phyloP scores from a whole-genome alignment of 345 rosid species.

The Populus ilicifolia region DNA sequence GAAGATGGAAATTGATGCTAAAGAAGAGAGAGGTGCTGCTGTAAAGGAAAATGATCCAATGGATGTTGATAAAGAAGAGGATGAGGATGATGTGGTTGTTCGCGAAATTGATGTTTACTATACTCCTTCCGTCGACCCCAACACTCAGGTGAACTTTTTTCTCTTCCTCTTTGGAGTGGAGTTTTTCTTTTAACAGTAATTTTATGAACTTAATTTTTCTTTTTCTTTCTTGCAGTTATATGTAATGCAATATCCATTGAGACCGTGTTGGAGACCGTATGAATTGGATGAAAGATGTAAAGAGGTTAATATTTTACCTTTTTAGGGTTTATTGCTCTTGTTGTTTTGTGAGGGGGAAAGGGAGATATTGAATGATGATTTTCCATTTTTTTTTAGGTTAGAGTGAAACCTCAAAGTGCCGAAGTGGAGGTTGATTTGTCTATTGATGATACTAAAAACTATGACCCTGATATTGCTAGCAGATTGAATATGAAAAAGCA shows the following conservation, averaged over 20 bases:
- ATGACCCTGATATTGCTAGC: conserved; percentile 35
- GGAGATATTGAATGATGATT: neutral
- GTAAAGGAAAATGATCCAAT: conserved; percentile 26
- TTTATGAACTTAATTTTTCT: too few relatives aligned
- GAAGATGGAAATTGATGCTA: conserved; percentile 53
- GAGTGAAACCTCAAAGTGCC: conserved; percentile 55
- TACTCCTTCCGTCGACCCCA: conserved; percentile 47
- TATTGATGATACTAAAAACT: conserved; percentile 54
- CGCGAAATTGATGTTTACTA: conserved; percentile 82
- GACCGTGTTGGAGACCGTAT: conserved; percentile 86
- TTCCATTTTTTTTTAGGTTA: conserved; percentile 49
- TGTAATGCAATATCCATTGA: conserved; percentile 76
- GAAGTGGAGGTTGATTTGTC: conserved; percentile 76
- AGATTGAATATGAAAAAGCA: conserved; percentile 47
- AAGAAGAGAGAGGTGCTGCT: conserved; percentile 13
- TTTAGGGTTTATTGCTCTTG: neutral
- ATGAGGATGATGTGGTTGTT: conserved; percentile 49
- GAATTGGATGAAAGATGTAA: conserved; percentile 76
- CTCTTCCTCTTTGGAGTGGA: neutral
- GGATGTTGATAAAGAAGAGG: conserved; percentile 19
- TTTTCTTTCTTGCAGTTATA: conserved; percentile 47
- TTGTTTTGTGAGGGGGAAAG: neutral
- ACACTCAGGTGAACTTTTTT: conserved; percentile 42
- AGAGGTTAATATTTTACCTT: conserved; percentile 45
- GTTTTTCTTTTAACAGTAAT: too few relatives aligned